phyloP scores from a whole-genome alignment of 129 eudicot species.

The Lonicera japonica region DNA sequence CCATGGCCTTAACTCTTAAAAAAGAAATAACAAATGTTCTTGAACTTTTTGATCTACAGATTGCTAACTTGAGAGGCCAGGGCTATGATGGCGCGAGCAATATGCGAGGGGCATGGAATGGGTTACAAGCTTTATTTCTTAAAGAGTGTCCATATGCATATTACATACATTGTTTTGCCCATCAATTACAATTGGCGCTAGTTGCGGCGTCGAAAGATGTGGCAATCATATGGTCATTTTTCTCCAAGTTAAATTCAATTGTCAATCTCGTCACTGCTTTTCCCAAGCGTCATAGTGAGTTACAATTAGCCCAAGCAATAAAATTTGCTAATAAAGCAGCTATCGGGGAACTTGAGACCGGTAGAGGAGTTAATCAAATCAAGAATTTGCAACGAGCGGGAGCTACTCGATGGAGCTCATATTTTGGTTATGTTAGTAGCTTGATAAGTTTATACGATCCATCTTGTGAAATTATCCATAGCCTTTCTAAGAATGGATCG shows the following conservation, averaged over 20 bases:
- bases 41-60: neutral
- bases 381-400: neutral
- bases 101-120: constrained; percentile 1
- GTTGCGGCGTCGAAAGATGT: constrained; percentile 4
- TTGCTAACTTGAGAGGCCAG: neutral
- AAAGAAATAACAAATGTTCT: neutral
- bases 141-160: constrained; percentile 5
- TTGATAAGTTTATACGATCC: neutral
- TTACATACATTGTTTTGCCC: neutral
- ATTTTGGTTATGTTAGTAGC: neutral
- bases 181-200: neutral
- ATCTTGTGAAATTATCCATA: neutral
- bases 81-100: neutral
- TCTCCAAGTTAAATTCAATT: too few relatives aligned
- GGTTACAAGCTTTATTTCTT: constrained; percentile 1
- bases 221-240: neutral
- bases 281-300: neutral
- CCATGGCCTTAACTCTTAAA: constrained; percentile 3
- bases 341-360: neutral
- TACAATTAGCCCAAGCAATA: neutral
- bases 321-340: neutral
- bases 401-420: neutral
- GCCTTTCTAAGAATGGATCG: neutral
- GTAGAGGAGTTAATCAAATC: neutral
- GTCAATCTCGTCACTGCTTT: too few relatives aligned